A percentile compares a stretch with the other conserved stretches of the same genome.
Conservation (phyloP, 108 stramenopile species). For the Discostella pseudostelligera region DNA sequence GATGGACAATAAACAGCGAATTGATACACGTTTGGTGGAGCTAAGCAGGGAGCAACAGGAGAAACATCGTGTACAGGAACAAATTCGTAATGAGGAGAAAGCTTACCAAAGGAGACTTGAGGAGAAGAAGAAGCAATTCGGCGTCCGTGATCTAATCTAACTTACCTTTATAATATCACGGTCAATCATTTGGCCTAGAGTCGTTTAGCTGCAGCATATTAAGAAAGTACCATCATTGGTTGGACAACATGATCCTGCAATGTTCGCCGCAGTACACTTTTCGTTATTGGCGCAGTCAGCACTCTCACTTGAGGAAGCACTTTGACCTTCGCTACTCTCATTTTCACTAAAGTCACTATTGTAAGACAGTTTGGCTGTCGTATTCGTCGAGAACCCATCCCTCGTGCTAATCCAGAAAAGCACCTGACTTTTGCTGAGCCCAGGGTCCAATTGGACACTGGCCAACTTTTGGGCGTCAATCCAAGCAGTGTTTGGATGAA, state of each 20-base stretch:
- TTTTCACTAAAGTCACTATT: too few species aligned
- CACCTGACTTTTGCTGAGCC: conserved; percentile 79
- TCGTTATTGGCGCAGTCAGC: conserved; percentile 49
- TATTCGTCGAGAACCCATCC: conserved; percentile 46
- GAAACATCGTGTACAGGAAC: conserved; percentile 14
- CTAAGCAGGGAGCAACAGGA: conserved; percentile 17
- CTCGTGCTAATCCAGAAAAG: conserved; percentile 68
- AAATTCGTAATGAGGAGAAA: conserved; percentile 27
- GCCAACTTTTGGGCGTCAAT: conserved; percentile 58
- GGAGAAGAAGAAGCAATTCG: conserved; percentile 13
- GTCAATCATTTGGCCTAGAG: background rate
- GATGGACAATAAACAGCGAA: conserved; percentile 22
- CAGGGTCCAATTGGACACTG: conserved; percentile 72
- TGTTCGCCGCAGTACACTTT: conserved; percentile 25
- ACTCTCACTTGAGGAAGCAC: conserved; percentile 25
- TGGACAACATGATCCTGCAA: conserved; percentile 61
- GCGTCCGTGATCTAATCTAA: conserved; percentile 5
- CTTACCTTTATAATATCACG: background rate
- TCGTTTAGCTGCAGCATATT: conserved; percentile 34
- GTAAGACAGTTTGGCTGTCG: conserved; percentile 13
- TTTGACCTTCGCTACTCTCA: conserved; percentile 16
- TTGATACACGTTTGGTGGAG: conserved; percentile 17
- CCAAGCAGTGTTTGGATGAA: conserved; percentile 76
- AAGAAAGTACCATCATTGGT: conserved; percentile 33
- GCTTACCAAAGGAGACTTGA: conserved; percentile 20